Percentiles rank a stretch among this genome's conserved stretches.
phyloP scores from a whole-genome alignment of 352 stramenopile genomes.

The Globisporangium solare region DNA sequence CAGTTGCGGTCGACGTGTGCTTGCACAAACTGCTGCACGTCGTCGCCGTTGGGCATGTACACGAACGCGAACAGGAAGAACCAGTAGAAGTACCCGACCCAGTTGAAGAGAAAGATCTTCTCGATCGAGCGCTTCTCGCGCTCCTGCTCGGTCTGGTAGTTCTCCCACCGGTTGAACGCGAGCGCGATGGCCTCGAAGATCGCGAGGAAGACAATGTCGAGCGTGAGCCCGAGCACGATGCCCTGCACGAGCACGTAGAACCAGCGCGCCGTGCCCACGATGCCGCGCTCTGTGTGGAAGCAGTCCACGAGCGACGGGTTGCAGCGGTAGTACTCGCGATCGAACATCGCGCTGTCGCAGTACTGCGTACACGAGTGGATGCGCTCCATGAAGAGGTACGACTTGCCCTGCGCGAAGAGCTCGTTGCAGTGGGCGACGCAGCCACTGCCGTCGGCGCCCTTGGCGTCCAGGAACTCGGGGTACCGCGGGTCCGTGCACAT shows the following conservation, averaged over 20 bases:
- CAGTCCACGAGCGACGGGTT: constrained; percentile 44
- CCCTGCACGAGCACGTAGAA: constrained; percentile 62
- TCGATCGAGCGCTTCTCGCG: constrained; percentile 45
- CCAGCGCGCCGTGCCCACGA: constrained; percentile 55
- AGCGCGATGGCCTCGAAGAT: constrained; percentile 47
- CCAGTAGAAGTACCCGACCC: constrained; percentile 74
- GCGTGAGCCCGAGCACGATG: constrained; percentile 49
- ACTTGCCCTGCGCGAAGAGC: constrained; percentile 42
- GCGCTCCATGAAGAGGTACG: constrained; percentile 42
- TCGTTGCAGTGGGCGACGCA: constrained; percentile 44
- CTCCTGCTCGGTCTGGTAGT: constrained; percentile 54
- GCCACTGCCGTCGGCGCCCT: constrained; percentile 5
- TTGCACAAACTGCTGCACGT: constrained; percentile 41
- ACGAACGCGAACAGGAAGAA: constrained; percentile 59
- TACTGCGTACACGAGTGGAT: constrained; percentile 41
- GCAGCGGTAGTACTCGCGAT: constrained; percentile 46
- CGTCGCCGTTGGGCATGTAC: constrained; percentile 52
- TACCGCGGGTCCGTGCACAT: constrained; percentile 57
- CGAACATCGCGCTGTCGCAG: constrained; percentile 35
- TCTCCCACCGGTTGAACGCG: constrained; percentile 60
- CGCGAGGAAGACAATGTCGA: constrained; percentile 67
- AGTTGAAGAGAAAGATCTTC: constrained; percentile 72
- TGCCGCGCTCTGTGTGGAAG: constrained; percentile 46
- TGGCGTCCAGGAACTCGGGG: constrained; percentile 28
- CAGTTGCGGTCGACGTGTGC: constrained; percentile 29